These are phyloP conservation scores for Oldenlandia corymbosa DNA, from an alignment of 257 asterid genomes.

Conservation along the genomic window DNA sequence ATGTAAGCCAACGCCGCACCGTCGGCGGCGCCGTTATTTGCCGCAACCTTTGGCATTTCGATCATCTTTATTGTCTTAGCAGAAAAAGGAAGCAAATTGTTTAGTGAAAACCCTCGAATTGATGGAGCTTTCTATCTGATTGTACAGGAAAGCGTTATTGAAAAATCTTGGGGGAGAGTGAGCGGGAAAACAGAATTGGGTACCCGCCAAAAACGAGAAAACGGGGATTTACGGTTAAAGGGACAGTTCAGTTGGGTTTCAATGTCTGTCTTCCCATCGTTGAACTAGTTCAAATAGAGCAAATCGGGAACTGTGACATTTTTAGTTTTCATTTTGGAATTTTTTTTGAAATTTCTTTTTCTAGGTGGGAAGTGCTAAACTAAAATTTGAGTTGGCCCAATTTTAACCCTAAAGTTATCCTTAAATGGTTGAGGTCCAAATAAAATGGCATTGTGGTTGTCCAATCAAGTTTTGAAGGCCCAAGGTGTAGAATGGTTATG, in stretches of 20 bases:
- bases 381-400: no score
- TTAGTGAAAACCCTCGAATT: neutral
- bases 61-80: constrained; percentile 4
- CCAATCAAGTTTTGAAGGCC: no score
- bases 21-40: neutral
- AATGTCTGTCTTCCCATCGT: neutral
- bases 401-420: no score
- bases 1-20: neutral
- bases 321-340: no score
- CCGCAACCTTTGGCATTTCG: constrained; percentile 3
- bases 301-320: no score
- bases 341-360: no score
- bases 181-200: neutral
- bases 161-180: no score
- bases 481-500: no score
- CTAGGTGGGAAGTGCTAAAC: neutral
- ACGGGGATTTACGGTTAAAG: neutral
- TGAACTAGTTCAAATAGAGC: neutral
- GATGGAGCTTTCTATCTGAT: neutral
- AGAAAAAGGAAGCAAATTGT: neutral
- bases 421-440: no score
- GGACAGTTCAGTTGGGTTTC: neutral
- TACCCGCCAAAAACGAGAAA: constrained; percentile 19
- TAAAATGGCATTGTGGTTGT: no score
- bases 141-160: neutral